phyloP scores from a whole-genome alignment of 1,284 basidiomycete species.

The Cerrena zonata region DNA sequence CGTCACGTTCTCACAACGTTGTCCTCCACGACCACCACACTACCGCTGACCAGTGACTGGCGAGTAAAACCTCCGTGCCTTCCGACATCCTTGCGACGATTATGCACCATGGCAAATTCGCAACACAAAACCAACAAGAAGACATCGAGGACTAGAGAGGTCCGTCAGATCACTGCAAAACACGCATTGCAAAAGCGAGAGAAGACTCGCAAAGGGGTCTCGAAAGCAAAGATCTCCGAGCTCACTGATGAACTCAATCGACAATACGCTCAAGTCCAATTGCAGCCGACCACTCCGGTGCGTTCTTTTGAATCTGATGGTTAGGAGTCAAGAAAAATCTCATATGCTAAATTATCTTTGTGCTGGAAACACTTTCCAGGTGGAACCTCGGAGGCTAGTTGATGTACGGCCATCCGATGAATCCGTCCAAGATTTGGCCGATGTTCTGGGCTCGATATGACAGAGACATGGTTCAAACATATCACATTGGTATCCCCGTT shows the following conservation, averaged over 20 bases:
- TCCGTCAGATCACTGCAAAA: constrained; percentile 5
- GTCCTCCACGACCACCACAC: not conserved
- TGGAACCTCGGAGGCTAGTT: not conserved
- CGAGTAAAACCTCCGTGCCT: constrained; percentile 3
- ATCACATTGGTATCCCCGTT: too few relatives aligned
- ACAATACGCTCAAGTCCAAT: constrained; percentile 5
- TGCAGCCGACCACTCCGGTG: not conserved
- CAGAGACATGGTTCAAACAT: too few relatives aligned
- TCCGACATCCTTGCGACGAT: constrained; percentile 8
- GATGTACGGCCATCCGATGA: not conserved
- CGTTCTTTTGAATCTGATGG: not conserved
- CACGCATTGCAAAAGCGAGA: constrained; percentile 5
- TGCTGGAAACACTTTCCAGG: not conserved
- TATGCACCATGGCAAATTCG: constrained; percentile 1
- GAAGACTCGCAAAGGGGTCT: constrained; percentile 1
- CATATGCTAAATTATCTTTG: too few relatives aligned
- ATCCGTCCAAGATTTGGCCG: constrained; percentile 8
- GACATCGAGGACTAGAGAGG: not conserved
- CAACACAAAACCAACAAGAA: constrained; percentile 4
- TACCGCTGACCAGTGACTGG: not conserved
- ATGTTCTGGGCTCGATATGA: constrained; percentile 7
- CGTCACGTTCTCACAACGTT: not conserved
- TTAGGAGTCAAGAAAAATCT: too few relatives aligned
- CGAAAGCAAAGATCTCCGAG: constrained; percentile 6
- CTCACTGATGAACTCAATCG: constrained; percentile 12